These are phyloP conservation scores for Lipomyces yamadae DNA, from an alignment of 805 yeast genomes.

Conservation along the genomic window DNA sequence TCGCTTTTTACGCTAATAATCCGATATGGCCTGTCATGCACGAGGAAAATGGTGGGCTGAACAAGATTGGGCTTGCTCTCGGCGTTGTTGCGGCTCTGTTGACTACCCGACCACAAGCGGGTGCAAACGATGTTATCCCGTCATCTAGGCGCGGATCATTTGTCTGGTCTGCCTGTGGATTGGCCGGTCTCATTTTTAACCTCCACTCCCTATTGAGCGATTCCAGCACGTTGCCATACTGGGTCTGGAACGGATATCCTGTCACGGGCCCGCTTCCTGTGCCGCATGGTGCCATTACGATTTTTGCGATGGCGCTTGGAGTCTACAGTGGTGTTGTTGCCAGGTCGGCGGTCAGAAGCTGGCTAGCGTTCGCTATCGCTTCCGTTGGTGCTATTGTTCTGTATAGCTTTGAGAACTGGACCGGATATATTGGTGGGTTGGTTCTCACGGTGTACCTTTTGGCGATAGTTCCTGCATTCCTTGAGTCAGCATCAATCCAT, in stretches of 20 bases:
- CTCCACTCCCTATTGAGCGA: conserved; percentile 78
- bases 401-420: conserved; percentile 65
- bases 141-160: conserved; percentile 34
- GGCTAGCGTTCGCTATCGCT: conserved; percentile 52
- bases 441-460: conserved; percentile 61
- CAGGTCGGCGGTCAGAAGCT: conserved; percentile 28
- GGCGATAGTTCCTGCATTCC: conserved; percentile 28
- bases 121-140: conserved; percentile 25
- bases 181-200: conserved; percentile 77
- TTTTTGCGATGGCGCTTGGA: conserved; percentile 65
- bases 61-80: conserved; percentile 65
- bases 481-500: conserved; percentile 58
- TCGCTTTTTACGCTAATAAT: conserved; percentile 78
- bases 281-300: conserved; percentile 73
- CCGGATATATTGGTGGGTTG: conserved; percentile 75
- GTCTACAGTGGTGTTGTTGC: conserved; percentile 51
- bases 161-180: conserved; percentile 63
- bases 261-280: conserved; percentile 85
- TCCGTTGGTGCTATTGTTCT: conserved; percentile 57
- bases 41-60: conserved; percentile 82
- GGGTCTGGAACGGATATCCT: conserved; percentile 98
- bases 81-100: conserved; percentile 62
- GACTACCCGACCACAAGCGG: conserved; percentile 52
- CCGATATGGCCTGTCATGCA: conserved; percentile 98
- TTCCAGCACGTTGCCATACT: conserved; percentile 80